Base-by-base conservation (phyloP, 164 flowering plant genomes). In the Magnolia officinalis region DNA sequence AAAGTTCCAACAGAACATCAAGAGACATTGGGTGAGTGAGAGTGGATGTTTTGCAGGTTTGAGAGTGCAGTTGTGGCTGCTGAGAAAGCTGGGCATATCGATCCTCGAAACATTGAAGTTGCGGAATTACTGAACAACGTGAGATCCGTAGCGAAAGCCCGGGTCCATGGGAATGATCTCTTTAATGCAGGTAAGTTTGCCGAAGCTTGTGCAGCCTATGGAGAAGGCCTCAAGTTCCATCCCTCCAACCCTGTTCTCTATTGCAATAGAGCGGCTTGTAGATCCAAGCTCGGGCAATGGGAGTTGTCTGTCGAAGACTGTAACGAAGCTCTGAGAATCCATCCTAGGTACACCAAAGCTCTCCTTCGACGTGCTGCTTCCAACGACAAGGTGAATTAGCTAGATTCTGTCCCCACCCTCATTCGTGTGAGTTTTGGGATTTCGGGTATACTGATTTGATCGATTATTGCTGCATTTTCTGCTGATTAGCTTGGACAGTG, bases 251-350 rank as follows among this genome's bases (percentile, higher is more conserved):
- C 96, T 20, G 92, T 95, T 76, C 91, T 93, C 26, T 85, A 84
- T 69, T 90, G 98, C 86, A 95, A 95, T 76, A 87, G 96, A 82
- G 98, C 98, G 45, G 98, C 95, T 75, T 93, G 98, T 80, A 91
- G 93, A 91, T 89, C 72, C 76, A 93, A 85, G 85, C 97, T 93
- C 74, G 92, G 91, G 51, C 79, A 72, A 63, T 95, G 94, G 95
- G 92, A 92, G 77, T 79, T 72, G 18, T 87, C 98, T 13, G 61
- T 95, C 67, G 92, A 89, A 16, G 98, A 95, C 78, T 93, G 98
- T 80, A 89, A 89, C 76, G 89, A 88, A 73, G 98, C 98, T 70
- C 87, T 93, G 31, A 78, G 79, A n/a, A 83, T 92, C 72, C 92
- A 87, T 75, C 96, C 97, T 3, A 88, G 86, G 74, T 93, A 95